Evolutionary conservation across 148 eudicot species (phyloP).

Genomic region (Arctostaphylos glauca): DNA sequence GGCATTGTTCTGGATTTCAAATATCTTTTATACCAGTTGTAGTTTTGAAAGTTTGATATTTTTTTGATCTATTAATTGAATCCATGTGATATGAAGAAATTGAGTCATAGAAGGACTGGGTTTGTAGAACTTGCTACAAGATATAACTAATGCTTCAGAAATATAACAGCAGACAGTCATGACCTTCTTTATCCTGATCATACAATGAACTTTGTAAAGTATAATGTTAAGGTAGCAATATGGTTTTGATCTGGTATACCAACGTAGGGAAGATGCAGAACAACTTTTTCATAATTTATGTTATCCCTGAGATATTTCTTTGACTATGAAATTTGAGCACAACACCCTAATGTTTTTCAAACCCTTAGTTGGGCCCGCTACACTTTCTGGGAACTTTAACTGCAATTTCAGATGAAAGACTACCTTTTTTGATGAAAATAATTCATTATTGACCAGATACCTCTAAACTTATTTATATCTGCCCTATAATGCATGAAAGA

Average conservation of each 20-base stretch:
- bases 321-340: background rate
- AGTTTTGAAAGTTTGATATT: background rate
- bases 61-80: background rate
- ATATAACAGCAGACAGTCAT: background rate
- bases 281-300: background rate
- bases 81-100: background rate
- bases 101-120: background rate
- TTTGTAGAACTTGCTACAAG: background rate
- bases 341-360: background rate
- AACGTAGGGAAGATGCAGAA: background rate
- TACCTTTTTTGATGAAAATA: background rate
- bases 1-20: background rate
- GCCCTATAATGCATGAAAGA: background rate
- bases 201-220: too few relatives aligned
- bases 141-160: slow-evolving; percentile 1
- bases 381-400: background rate
- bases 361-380: background rate
- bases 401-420: slow-evolving; percentile 1
- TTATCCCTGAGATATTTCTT: background rate
- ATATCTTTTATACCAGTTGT: background rate
- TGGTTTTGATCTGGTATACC: background rate
- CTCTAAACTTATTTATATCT: background rate
- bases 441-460: background rate
- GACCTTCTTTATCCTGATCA: background rate
- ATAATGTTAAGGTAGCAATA: background rate